Percentiles rank a stretch among this genome's conserved stretches.
These are phyloP conservation scores for Nitzschia sp. DNA, from an alignment of 108 stramenopile species.

Conservation along the genomic window DNA sequence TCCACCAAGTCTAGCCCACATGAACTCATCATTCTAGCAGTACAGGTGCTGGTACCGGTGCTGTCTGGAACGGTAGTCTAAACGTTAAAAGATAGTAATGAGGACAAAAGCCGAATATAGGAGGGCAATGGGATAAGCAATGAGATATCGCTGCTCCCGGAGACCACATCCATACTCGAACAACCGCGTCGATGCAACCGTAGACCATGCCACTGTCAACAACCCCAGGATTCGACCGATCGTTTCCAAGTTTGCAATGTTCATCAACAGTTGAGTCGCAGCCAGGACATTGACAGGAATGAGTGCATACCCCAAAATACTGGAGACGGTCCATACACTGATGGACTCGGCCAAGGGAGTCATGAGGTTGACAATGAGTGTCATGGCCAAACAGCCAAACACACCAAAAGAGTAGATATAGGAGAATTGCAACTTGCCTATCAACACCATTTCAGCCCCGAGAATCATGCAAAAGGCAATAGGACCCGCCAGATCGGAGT, in stretches of 20 bases:
- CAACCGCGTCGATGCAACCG: conserved; percentile 85
- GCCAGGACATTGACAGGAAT: conserved; percentile 96
- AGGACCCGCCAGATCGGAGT: conserved; percentile 96
- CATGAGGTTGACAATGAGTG: conserved; percentile 92
- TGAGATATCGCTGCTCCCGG: conserved; percentile 93
- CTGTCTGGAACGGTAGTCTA: too few relatives aligned
- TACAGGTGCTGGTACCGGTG: too few relatives aligned
- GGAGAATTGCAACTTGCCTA: conserved; percentile 95
- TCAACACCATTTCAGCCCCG: conserved; percentile 88
- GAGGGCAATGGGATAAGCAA: conserved; percentile 95
- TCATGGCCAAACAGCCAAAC: conserved; percentile 94
- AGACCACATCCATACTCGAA: conserved; percentile 91
- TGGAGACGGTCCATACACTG: conserved; percentile 77
- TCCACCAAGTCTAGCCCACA: too few relatives aligned
- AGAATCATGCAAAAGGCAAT: conserved; percentile 84
- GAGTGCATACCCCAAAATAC: conserved; percentile 94
- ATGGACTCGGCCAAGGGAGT: conserved; percentile 64
- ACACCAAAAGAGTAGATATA: conserved; percentile 97
- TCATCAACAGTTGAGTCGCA: conserved; percentile 74
- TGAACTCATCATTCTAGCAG: too few relatives aligned
- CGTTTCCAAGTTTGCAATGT: conserved; percentile 54
- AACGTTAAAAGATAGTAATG: conserved; percentile 93
- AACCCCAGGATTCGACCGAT: conserved; percentile 77
- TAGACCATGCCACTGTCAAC: conserved; percentile 91
- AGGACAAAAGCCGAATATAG: conserved; percentile 98